Evolutionary conservation across 2,329 filamentous ascomycete species (phyloP).

Genomic region (Cladosporium sp.): DNA sequence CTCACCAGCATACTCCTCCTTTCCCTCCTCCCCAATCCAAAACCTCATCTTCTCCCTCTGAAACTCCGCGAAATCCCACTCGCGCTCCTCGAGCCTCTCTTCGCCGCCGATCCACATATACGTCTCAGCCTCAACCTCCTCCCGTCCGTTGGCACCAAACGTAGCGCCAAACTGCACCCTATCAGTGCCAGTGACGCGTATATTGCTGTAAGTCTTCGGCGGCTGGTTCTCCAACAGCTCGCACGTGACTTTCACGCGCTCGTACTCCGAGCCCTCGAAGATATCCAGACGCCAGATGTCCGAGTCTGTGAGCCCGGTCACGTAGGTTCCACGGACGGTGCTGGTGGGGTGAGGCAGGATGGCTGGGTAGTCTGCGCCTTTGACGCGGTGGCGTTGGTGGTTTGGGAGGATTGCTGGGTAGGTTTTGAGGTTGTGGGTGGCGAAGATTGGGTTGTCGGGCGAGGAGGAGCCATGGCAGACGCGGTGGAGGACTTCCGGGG

Average conservation of each 20-base stretch:
- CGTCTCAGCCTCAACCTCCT: constrained; percentile 48
- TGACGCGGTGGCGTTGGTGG: constrained; percentile 72
- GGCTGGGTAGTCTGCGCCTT: constrained; percentile 75
- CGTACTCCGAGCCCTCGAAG: constrained; percentile 81
- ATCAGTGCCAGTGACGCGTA: not conserved
- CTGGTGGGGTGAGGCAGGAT: constrained; percentile 57
- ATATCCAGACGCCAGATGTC: constrained; percentile 75
- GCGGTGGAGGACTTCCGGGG: constrained; percentile 79
- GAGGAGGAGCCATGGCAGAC: constrained; percentile 70
- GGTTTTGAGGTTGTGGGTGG: constrained; percentile 58
- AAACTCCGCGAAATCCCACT: constrained; percentile 91
- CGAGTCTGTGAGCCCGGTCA: constrained; percentile 74
- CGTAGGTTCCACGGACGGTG: constrained; percentile 72
- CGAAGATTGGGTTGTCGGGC: constrained; percentile 53
- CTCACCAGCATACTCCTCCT: constrained; percentile 51
- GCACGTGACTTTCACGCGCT: constrained; percentile 49
- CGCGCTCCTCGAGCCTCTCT: constrained; percentile 64
- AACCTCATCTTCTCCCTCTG: constrained; percentile 69
- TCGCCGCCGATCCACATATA: constrained; percentile 55
- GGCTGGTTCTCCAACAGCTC: not conserved
- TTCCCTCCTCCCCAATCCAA: constrained; percentile 56
- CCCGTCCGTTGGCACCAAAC: constrained; percentile 32
- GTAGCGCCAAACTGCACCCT: not conserved
- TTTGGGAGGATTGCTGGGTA: constrained; percentile 73
- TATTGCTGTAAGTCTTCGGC: not conserved